Percentiles rank a stretch among this genome's conserved stretches.
These are phyloP conservation scores for Alternaria triticina DNA, from an alignment of 2,329 filamentous ascomycete species.

Conservation along the genomic window DNA sequence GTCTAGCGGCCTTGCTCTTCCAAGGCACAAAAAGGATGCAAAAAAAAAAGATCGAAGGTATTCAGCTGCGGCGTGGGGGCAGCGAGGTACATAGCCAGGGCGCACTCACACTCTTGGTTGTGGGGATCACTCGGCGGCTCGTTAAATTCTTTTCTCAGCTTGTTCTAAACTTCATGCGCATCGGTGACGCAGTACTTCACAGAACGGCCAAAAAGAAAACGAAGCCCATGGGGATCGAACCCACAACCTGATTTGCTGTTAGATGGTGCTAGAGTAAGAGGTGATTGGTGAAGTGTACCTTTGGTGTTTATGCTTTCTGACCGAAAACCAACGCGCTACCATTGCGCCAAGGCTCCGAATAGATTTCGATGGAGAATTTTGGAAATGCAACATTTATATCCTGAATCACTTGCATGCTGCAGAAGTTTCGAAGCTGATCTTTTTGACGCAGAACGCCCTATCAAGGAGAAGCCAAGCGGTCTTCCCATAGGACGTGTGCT, in stretches of 20 bases:
- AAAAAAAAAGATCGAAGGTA: background rate
- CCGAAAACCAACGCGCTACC: constrained; percentile 40
- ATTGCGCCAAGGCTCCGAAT: constrained; percentile 33
- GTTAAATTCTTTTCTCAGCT: background rate
- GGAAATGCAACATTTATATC: background rate
- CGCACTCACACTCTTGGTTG: background rate
- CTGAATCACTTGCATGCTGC: fast-evolving
- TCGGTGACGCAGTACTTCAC: background rate
- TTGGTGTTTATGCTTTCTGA: constrained; percentile 22
- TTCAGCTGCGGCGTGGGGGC: background rate
- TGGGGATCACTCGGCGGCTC: background rate
- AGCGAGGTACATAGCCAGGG: background rate
- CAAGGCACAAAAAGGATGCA: background rate
- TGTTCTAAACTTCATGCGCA: background rate
- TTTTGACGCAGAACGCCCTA: background rate
- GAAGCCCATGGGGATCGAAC: constrained; percentile 28
- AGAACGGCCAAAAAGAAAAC: background rate
- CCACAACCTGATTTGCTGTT: constrained; percentile 15
- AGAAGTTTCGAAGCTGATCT: background rate
- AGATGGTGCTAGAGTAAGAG: background rate
- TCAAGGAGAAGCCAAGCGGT: background rate
- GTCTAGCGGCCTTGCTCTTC: background rate
- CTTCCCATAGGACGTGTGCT: fast-evolving
- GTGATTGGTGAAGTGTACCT: constrained; percentile 14
- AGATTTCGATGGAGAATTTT: background rate